phyloP scores from a whole-genome alignment of 805 yeast genomes.

The Sugiyamaella smithiae region DNA sequence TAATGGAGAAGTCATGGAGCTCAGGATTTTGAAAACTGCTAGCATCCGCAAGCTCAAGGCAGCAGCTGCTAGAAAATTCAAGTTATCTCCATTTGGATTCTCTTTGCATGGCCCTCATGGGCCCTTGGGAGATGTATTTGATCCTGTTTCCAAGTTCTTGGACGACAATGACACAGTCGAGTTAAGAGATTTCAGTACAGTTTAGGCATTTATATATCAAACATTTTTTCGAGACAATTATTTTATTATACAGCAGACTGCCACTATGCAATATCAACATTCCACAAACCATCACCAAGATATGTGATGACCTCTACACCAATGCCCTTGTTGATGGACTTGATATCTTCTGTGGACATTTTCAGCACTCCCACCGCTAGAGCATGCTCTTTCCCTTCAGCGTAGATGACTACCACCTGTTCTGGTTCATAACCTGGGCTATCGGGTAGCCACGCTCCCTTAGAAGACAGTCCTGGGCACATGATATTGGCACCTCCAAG shows the following conservation, averaged over 20 bases:
- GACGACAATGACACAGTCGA: not conserved
- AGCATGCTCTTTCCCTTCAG: slow-evolving; percentile 91
- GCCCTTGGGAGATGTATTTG: not conserved
- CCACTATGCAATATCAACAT: slow-evolving; percentile 12
- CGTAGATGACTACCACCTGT: slow-evolving; percentile 75
- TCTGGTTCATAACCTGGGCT: slow-evolving; percentile 61
- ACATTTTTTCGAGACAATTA: not conserved
- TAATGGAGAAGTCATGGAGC: slow-evolving; percentile 7
- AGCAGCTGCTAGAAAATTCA: slow-evolving; percentile 26
- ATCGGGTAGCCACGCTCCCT: slow-evolving; percentile 81
- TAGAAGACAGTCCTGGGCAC: slow-evolving; percentile 90
- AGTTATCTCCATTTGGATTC: slow-evolving; percentile 15
- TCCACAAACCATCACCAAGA: slow-evolving; percentile 77
- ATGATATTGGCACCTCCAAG: slow-evolving; percentile 94
- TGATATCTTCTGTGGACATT: slow-evolving; percentile 89
- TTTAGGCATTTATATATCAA: not conserved
- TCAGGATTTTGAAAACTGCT: slow-evolving; percentile 30
- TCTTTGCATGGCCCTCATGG: not conserved
- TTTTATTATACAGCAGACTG: not conserved
- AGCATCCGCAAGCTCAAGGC: slow-evolving; percentile 39
- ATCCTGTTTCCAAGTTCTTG: not conserved
- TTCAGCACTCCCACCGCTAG: slow-evolving; percentile 83
- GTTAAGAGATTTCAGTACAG: not conserved
- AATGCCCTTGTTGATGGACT: slow-evolving; percentile 76
- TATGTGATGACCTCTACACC: slow-evolving; percentile 83